Evolutionary conservation across 306 rosid species (phyloP).

Genomic region (Vigna trinervia): DNA sequence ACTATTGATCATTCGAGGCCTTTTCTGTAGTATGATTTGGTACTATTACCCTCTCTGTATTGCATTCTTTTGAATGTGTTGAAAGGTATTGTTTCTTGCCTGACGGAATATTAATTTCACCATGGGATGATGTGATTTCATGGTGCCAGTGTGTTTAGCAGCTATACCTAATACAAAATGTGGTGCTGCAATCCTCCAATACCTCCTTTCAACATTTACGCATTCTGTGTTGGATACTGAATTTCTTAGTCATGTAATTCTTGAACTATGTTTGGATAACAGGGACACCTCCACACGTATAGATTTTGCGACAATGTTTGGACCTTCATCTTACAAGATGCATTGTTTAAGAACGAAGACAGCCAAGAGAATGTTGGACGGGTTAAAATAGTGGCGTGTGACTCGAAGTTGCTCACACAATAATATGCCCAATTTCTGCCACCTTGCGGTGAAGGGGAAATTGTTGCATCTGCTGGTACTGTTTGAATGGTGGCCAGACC

Average conservation of each 20-base stretch:
- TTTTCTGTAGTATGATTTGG: neutral
- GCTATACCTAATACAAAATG: constrained; percentile 7
- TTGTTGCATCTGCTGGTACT: constrained; percentile 38
- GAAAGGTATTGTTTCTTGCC: constrained; percentile 14
- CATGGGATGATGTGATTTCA: constrained; percentile 12
- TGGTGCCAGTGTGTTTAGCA: neutral
- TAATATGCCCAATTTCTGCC: constrained; percentile 46
- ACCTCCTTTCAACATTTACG: neutral
- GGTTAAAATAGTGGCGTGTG: constrained; percentile 96
- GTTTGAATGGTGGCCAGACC: constrained; percentile 46
- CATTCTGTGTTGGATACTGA: constrained; percentile 27
- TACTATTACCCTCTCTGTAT: neutral
- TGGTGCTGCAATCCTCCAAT: neutral
- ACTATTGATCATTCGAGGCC: neutral
- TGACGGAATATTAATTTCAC: neutral
- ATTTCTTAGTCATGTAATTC: constrained; percentile 20
- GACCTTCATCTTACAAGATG: constrained; percentile 92
- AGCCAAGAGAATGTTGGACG: constrained; percentile 64
- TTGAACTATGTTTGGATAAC: constrained; percentile 35
- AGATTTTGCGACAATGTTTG: constrained; percentile 96
- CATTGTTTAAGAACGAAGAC: constrained; percentile 72
- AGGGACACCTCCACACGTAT: constrained; percentile 98
- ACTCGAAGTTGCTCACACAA: constrained; percentile 88
- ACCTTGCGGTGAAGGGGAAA: constrained; percentile 35
- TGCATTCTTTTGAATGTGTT: constrained; percentile 13